A percentile compares a stretch with the other conserved stretches of the same genome.
Evolutionary conservation across 345 rosid species (phyloP).

Genomic region (Boechera stricta): DNA sequence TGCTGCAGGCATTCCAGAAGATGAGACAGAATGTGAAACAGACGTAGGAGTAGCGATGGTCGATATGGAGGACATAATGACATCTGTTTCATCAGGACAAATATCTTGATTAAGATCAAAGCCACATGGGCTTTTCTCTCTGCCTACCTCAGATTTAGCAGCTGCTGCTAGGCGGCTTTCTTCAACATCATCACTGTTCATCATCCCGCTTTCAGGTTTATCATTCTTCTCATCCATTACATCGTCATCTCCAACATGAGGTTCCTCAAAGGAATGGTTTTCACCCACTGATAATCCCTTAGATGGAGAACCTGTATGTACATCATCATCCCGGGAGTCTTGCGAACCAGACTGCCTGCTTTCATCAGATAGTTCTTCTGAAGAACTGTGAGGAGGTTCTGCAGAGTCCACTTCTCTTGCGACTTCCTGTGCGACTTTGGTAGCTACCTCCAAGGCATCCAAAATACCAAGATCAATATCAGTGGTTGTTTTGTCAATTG

Average conservation of each 20-base stretch:
- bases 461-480: conserved; percentile 77
- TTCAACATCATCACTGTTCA: conserved; percentile 54
- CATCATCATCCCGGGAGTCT: conserved; percentile 52
- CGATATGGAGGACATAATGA: conserved; percentile 49
- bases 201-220: conserved; percentile 49
- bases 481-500: conserved; percentile 52
- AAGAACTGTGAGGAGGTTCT: conserved; percentile 70
- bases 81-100: conserved; percentile 75
- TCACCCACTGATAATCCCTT: conserved; percentile 55
- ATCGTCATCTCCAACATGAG: conserved; percentile 45
- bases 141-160: conserved; percentile 54
- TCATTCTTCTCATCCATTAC: conserved; percentile 46
- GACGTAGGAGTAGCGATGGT: conserved; percentile 49
- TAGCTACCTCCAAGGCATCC: conserved; percentile 94
- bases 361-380: conserved; percentile 61
- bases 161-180: conserved; percentile 63
- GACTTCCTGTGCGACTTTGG: conserved; percentile 91
- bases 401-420: conserved; percentile 78
- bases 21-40: conserved; percentile 57
- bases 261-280: conserved; percentile 51
- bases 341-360: conserved; percentile 53
- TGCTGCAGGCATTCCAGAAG: conserved; percentile 66
- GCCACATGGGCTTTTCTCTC: conserved; percentile 63
- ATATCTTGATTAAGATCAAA: conserved; percentile 91
- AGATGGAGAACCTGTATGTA: conserved; percentile 37